phyloP scores from a whole-genome alignment of 257 asterid species.

The Capsicum pubescens region DNA sequence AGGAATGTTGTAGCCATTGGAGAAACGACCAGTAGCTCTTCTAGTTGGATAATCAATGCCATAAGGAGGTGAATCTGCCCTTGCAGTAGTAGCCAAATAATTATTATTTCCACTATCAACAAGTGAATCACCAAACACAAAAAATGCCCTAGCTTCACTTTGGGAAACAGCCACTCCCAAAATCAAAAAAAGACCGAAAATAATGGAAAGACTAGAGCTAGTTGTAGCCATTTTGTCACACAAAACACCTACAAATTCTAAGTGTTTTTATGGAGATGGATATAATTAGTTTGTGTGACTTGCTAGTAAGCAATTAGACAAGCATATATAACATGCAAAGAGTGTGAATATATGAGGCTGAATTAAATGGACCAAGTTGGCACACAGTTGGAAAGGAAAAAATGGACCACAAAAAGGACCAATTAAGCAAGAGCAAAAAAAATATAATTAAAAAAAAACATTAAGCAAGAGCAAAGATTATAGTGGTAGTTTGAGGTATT shows the following conservation, averaged over 20 bases:
- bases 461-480: not conserved
- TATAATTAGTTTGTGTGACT: not conserved
- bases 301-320: constrained; percentile 3
- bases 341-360: not conserved
- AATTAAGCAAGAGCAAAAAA: not conserved
- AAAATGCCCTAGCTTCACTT: constrained; percentile 44
- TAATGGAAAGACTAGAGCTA: not conserved
- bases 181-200: constrained; percentile 10
- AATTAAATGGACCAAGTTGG: constrained; percentile 30
- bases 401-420: constrained; percentile 13
- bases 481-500: constrained; percentile 5
- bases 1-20: constrained; percentile 56
- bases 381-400: constrained; percentile 40
- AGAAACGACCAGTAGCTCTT: constrained; percentile 57
- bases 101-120: constrained; percentile 57
- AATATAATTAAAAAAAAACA: too few relatives aligned
- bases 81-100: constrained; percentile 48
- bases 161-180: constrained; percentile 30
- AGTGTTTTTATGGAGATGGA: not conserved
- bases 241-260: not conserved
- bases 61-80: constrained; percentile 57
- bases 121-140: constrained; percentile 56
- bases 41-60: constrained; percentile 47
- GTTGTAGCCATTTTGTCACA: constrained; percentile 20
- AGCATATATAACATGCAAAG: not conserved